These are phyloP conservation scores for Selaginella moellendorffii DNA, from an alignment of 75 land plant species.

Conservation along the genomic window DNA sequence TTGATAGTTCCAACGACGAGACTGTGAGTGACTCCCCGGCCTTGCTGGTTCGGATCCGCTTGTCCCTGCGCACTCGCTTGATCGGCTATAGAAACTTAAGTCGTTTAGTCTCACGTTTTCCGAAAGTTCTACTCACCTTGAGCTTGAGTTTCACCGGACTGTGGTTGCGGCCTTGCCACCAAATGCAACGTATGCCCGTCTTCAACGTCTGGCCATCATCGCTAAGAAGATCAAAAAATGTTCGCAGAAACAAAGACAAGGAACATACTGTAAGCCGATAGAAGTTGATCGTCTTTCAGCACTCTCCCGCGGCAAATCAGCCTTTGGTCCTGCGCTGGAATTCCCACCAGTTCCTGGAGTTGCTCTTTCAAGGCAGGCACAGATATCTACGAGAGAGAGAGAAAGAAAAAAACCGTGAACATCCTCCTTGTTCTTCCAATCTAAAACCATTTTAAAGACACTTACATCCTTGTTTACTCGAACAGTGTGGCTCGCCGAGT, in stretches of 20 bases:
- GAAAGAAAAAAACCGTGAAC: slow-evolving; percentile 21
- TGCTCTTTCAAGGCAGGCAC: slow-evolving; percentile 81
- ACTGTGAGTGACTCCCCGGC: slow-evolving; percentile 42
- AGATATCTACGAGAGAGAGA: slow-evolving; percentile 36
- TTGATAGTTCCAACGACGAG: slow-evolving; percentile 79
- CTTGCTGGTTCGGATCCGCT: not conserved
- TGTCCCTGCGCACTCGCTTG: not conserved
- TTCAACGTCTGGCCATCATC: slow-evolving; percentile 63
- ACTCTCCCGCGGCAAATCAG: slow-evolving; percentile 91
- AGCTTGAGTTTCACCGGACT: slow-evolving; percentile 21
- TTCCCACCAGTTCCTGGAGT: slow-evolving; percentile 67
- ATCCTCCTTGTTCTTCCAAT: not conserved
- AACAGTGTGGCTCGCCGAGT: slow-evolving; percentile 56
- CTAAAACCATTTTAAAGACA: not conserved
- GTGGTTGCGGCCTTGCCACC: slow-evolving; percentile 50
- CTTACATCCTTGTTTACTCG: slow-evolving; percentile 64
- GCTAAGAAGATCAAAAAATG: not conserved
- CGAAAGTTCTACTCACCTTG: no score
- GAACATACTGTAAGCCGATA: slow-evolving; percentile 92
- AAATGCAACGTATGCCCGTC: slow-evolving; percentile 97
- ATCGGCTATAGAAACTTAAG: no score
- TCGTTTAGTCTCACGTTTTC: no score
- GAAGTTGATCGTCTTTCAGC: slow-evolving; percentile 79
- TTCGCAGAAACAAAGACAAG: not conserved
- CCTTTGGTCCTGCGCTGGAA: slow-evolving; percentile 74